These are phyloP conservation scores for Suillus tomentosus DNA, from an alignment of 768 basidiomycete species.

Conservation along the genomic window DNA sequence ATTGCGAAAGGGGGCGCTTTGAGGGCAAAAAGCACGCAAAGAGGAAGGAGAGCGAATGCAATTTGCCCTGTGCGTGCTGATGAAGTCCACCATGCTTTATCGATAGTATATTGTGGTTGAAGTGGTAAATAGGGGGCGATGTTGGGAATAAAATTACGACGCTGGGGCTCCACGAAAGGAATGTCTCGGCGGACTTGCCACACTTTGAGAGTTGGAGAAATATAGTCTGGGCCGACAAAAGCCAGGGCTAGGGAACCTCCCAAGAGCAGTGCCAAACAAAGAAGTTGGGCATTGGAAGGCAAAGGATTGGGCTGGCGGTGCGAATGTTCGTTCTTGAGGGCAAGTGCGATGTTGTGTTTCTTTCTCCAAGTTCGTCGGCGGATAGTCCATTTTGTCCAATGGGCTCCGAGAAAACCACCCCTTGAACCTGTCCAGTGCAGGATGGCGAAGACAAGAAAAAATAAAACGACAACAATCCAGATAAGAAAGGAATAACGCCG, in stretches of 20 bases:
- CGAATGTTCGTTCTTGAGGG: constrained; percentile 33
- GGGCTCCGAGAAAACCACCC: constrained; percentile 48
- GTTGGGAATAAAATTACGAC: constrained; percentile 24
- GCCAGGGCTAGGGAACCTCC: constrained; percentile 45
- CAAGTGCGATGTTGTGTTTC: constrained; percentile 41
- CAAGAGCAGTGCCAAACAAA: constrained; percentile 48
- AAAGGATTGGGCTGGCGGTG: constrained; percentile 47
- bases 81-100: constrained; percentile 71
- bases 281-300: constrained; percentile 66
- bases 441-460: constrained; percentile 42
- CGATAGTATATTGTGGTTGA: constrained; percentile 59
- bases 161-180: constrained; percentile 21
- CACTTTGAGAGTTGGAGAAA: constrained; percentile 49
- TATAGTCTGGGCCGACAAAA: constrained; percentile 70
- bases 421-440: constrained; percentile 46
- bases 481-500: constrained; percentile 60
- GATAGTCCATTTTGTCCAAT: constrained; percentile 60
- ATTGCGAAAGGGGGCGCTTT: constrained; percentile 74
- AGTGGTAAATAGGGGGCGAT: constrained; percentile 38
- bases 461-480: constrained; percentile 53
- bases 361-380: constrained; percentile 61
- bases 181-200: constrained; percentile 40
- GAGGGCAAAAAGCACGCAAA: constrained; percentile 69
- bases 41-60: constrained; percentile 70
- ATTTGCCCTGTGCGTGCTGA: constrained; percentile 69